phyloP scores from a whole-genome alignment of 768 basidiomycete genomes.

The Lentinula raphanica region DNA sequence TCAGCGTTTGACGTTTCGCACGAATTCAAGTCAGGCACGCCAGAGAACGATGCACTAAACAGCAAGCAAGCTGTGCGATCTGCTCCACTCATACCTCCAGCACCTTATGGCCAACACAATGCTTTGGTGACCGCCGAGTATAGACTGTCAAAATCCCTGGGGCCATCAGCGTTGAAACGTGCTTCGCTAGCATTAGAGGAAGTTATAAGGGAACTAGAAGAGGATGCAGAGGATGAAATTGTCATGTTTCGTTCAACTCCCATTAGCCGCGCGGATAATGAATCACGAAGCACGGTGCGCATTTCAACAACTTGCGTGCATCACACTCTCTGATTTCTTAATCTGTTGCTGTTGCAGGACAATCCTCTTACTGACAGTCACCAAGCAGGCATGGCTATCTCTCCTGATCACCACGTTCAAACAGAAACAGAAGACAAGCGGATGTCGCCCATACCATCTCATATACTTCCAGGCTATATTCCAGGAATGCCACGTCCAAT shows the following conservation, averaged over 20 bases:
- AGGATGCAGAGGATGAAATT: conserved; percentile 71
- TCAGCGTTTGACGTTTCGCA: conserved; percentile 35
- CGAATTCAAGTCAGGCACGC: conserved; percentile 49
- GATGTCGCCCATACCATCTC: conserved; percentile 59
- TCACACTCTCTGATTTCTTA: background rate
- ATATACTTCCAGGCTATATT: conserved; percentile 74
- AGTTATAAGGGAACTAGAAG: conserved; percentile 75
- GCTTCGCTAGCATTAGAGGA: conserved; percentile 72
- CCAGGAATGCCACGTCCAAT: conserved; percentile 89
- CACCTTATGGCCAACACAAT: conserved; percentile 29
- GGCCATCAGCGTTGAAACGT: conserved; percentile 48
- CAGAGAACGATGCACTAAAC: conserved; percentile 40
- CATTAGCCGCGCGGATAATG: conserved; percentile 34
- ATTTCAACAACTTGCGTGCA: conserved; percentile 1
- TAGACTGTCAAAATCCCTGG: conserved; percentile 45
- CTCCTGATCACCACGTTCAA: conserved; percentile 50
- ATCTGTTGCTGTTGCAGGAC: background rate
- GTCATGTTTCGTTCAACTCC: conserved; percentile 63
- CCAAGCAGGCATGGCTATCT: conserved; percentile 69
- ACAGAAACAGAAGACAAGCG: conserved; percentile 45
- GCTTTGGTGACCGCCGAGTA: conserved; percentile 36
- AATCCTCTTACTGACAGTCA: conserved; percentile 30
- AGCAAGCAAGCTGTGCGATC: conserved; percentile 34
- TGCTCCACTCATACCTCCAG: conserved; percentile 33
- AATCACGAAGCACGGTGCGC: conserved; percentile 29